These are phyloP conservation scores for Bacidia gigantensis DNA, from an alignment of 495 filamentous ascomycete species.

Conservation along the genomic window DNA sequence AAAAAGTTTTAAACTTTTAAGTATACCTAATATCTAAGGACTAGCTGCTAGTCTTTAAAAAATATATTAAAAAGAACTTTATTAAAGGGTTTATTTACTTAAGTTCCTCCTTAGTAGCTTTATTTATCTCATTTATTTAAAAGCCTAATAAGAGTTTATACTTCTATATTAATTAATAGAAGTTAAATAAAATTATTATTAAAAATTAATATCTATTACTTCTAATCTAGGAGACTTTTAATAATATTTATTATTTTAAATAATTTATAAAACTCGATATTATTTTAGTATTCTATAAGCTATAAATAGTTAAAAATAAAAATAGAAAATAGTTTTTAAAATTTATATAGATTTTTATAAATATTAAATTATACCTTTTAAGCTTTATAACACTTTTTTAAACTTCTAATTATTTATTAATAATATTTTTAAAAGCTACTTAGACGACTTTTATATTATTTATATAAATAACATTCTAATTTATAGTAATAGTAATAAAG, in stretches of 20 bases:
- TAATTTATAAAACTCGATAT: not conserved
- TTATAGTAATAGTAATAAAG: not conserved
- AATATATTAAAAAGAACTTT: not conserved
- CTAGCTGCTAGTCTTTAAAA: not conserved
- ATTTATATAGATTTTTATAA: not conserved
- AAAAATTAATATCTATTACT: not conserved
- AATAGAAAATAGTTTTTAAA: not conserved
- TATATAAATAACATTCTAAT: conserved; percentile 1
- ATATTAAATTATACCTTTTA: conserved; percentile 2
- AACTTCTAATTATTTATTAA: not conserved
- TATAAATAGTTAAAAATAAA: not conserved
- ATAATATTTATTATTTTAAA: conserved; percentile 1
- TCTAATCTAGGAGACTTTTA: not conserved
- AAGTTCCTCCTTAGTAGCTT: not conserved
- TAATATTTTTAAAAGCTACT: not conserved
- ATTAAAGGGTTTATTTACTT: not conserved
- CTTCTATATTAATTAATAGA: not conserved
- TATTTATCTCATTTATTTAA: not conserved
- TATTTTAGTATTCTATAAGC: conserved; percentile 4
- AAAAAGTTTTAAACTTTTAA: not conserved
- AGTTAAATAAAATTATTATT: not conserved
- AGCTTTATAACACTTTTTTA: not conserved
- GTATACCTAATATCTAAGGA: not conserved
- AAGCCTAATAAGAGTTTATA: not conserved
- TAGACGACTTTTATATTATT: not conserved